Base-by-base conservation (phyloP, 106 monocot genomes). In the Iris macrosiphon region DNA sequence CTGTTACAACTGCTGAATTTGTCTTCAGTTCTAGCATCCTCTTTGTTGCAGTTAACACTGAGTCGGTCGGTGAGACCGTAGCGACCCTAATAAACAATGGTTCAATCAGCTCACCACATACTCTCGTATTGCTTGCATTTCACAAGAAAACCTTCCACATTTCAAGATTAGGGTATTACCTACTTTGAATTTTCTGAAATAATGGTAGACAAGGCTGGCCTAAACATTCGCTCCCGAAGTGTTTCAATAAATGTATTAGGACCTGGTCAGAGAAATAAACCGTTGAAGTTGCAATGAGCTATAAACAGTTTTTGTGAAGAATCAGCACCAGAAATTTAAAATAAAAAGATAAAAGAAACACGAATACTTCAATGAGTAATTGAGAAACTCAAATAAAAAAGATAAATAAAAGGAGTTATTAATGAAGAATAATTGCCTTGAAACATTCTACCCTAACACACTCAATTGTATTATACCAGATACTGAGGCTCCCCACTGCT, bases 161-260 rank as follows among this genome's bases (percentile, higher is more conserved):
- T 42, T 18, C 50, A 54, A 67, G 45, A 19, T 27, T 46, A 31
- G 40, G 37, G 61, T 63, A 83, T 83, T 78, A 74, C 83, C 83
- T 74, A 83, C 83, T 74, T 83, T 83, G 83, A 57, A 69, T 78
- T 78, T 55, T 73, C 83, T 38, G 66, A 33, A 47, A 78, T 71
- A 35, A 83, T 74, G 18, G 78, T 67, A 16, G 77, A 83, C 26
- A 83, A 62, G 33, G 78, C 74, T 53, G 83, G 83, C 58, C 63
- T 69, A 47, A 78, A 83, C 74, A 83, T 74, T 42, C 74, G 55
- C 37, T 78, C 83, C 47, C 77, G 68, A 48, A 83, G 69, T 4
- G 77, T 72, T 64, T 83, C 83, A 61, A 78, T 73, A 52, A 77
- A 77, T 54, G 77, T 45, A 58, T 71, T 78, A 29, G 83, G 70